phyloP scores from a whole-genome alignment of 768 basidiomycete species.

The Trametes cubensis region DNA sequence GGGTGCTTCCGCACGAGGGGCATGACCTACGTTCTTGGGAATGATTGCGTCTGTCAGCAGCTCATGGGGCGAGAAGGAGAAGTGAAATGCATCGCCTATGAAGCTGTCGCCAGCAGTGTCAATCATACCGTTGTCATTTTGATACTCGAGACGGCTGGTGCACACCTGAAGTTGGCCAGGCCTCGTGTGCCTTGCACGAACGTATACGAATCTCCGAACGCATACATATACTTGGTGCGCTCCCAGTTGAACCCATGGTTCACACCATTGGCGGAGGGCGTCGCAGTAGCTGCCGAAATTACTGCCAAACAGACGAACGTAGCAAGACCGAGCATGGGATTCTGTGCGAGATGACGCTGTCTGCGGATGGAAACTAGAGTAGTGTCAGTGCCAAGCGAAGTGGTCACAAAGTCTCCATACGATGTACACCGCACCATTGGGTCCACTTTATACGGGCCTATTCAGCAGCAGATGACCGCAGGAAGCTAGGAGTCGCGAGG shows the following conservation, averaged over 20 bases:
- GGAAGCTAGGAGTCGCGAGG: neutral
- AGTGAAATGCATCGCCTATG: conserved; percentile 49
- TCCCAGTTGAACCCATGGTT: conserved; percentile 44
- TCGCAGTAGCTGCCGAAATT: neutral
- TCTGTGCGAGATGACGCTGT: neutral
- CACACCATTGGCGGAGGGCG: neutral
- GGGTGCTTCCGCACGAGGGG: too few relatives aligned
- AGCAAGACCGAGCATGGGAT: neutral
- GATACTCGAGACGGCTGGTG: neutral
- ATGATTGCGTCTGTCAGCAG: conserved; percentile 49
- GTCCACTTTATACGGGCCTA: too few relatives aligned
- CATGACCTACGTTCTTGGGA: conserved; percentile 42
- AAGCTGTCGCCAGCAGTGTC: conserved; percentile 40
- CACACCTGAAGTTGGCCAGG: conserved; percentile 52
- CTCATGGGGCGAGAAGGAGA: conserved; percentile 46
- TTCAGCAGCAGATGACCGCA: neutral
- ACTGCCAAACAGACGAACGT: neutral
- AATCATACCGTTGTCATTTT: neutral
- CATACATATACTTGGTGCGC: conserved; percentile 47
- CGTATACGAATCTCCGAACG: conserved; percentile 60
- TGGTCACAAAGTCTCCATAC: too few relatives aligned
- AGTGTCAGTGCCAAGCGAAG: too few relatives aligned
- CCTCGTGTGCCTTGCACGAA: conserved; percentile 55
- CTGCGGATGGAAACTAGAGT: neutral
- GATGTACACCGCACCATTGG: too few relatives aligned